Percentiles rank a stretch among this genome's conserved stretches.
Evolutionary conservation across 208 protist genomes (phyloP).

Genomic region (Leishmania tarentolae): DNA sequence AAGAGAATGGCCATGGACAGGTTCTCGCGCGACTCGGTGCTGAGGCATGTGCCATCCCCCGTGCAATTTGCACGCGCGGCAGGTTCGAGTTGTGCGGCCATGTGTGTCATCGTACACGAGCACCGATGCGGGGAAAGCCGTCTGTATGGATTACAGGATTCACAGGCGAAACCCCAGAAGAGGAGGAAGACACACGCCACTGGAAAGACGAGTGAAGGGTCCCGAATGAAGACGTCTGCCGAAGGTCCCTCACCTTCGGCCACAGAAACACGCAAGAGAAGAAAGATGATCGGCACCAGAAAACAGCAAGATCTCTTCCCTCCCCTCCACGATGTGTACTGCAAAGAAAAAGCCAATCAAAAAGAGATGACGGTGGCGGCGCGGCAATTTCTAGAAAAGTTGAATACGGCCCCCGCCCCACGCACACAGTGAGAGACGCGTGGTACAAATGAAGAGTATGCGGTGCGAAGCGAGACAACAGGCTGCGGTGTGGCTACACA

Average conservation of each 20-base stretch:
- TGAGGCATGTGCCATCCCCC: background rate
- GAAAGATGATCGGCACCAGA: background rate
- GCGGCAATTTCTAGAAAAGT: no score
- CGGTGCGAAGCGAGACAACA: background rate
- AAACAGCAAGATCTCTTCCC: background rate
- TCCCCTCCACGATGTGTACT: background rate
- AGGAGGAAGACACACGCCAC: background rate
- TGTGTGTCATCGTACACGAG: background rate
- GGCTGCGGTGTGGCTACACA: no score
- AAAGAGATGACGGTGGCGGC: background rate
- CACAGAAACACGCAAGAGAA: background rate
- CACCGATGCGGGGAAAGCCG: background rate
- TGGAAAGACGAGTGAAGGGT: background rate
- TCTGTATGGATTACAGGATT: background rate
- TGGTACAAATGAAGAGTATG: background rate
- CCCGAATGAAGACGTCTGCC: background rate
- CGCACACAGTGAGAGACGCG: background rate
- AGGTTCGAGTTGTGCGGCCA: background rate
- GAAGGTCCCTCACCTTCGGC: background rate
- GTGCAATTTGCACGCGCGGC: background rate
- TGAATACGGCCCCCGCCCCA: no score
- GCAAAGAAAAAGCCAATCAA: background rate
- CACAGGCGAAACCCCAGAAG: background rate
- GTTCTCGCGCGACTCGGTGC: conserved; percentile 16
- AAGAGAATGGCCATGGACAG: conserved; percentile 63